Conservation (phyloP, 305 asterid genomes). For the Fraxinus ornus region DNA sequence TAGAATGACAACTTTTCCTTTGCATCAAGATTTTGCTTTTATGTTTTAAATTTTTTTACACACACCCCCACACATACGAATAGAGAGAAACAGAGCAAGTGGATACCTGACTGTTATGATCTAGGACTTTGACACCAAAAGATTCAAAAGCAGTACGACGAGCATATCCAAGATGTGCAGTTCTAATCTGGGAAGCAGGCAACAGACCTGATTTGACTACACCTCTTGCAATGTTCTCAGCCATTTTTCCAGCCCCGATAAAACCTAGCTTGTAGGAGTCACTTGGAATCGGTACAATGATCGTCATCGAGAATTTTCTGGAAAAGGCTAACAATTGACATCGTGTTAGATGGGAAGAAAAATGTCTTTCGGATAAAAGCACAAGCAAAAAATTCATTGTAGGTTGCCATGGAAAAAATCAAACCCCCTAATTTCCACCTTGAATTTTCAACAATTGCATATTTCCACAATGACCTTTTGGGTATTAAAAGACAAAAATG, state of each 20-base stretch:
- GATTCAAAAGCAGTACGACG: slow-evolving; percentile 79
- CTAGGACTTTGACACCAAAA: slow-evolving; percentile 66
- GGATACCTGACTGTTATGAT: slow-evolving; percentile 60
- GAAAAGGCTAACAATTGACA: background rate
- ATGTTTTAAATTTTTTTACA: background rate
- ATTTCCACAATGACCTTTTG: too few species aligned
- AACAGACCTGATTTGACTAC: slow-evolving; percentile 65
- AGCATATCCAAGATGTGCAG: slow-evolving; percentile 59
- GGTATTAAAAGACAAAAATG: too few species aligned
- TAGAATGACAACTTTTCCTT: background rate
- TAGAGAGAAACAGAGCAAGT: background rate
- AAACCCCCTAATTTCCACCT: too few species aligned
- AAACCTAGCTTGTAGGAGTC: slow-evolving; percentile 76
- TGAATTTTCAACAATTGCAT: too few species aligned
- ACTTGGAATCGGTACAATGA: slow-evolving; percentile 37
- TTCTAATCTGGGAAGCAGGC: slow-evolving; percentile 67
- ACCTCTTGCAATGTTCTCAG: slow-evolving; percentile 94
- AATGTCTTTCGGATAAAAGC: background rate
- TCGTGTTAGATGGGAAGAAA: background rate
- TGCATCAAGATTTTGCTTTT: background rate
- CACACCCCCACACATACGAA: background rate
- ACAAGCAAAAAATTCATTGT: background rate
- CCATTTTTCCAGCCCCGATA: slow-evolving; percentile 94
- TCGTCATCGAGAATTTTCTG: slow-evolving; percentile 37
- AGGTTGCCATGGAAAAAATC: background rate